These are phyloP conservation scores for Leccinellum luteum DNA, from an alignment of 768 basidiomycete genomes.

Conservation along the genomic window DNA sequence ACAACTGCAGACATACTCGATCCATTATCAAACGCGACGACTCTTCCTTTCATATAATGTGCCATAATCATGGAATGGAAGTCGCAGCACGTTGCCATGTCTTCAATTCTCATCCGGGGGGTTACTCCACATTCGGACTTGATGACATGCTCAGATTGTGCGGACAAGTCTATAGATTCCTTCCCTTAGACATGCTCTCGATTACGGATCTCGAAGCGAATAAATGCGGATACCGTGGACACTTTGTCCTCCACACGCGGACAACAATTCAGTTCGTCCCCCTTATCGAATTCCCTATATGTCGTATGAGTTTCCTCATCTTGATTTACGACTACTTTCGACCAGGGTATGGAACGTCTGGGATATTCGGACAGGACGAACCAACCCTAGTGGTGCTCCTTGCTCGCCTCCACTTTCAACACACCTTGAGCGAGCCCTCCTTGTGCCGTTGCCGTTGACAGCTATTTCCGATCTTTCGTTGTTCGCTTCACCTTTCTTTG, in stretches of 20 bases:
- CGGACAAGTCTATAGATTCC: background rate
- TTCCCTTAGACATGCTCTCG: background rate
- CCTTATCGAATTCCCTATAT: background rate
- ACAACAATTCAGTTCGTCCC: background rate
- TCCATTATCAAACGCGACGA: background rate
- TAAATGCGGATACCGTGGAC: background rate
- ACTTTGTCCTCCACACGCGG: background rate
- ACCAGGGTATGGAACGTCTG: background rate
- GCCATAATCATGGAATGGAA: background rate
- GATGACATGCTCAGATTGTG: constrained; percentile 11
- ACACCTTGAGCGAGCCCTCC: background rate
- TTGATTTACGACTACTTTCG: background rate
- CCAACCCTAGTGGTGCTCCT: background rate
- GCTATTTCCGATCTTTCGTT: background rate
- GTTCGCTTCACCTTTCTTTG: background rate
- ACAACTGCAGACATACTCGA: background rate
- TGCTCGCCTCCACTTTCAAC: background rate
- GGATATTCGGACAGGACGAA: background rate
- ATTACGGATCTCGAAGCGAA: background rate
- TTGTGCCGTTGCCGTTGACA: background rate
- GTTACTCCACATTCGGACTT: background rate
- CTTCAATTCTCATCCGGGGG: background rate
- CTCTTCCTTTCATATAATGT: background rate
- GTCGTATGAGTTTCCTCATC: background rate
- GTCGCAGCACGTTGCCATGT: background rate